Evolutionary conservation across 1,284 basidiomycete genomes (phyloP), one percentile per base, ranked within the genome.

Genomic region (Pascua sp.): DNA sequence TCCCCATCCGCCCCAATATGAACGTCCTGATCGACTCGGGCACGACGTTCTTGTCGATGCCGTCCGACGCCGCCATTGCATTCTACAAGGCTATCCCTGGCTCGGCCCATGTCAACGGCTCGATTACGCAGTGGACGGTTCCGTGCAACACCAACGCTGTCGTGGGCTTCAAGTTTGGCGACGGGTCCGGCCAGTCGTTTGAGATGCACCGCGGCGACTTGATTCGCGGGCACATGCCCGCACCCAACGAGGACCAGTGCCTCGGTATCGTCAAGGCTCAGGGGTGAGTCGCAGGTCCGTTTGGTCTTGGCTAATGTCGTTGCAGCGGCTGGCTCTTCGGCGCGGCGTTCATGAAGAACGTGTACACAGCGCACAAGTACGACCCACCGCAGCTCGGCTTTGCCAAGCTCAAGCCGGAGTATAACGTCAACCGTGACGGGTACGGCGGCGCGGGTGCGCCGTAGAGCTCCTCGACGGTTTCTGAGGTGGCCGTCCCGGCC

Each of bases 121-220:
- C 41, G 83, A 66, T 67, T 85, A 5, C 88, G 86, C 18, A 50
- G 2, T 59, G 46, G 44, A 18, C 46, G 36, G 50, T 59, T 72
- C 81, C 93, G 0, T 98, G 94, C 77, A 76, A 75, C 63, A 86
- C 87, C 2, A 66, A 70, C 7, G 85, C 93, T 53, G 82, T 81
- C 54, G 80, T 91, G 18, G 73, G 84, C 1, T 70, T 98, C 57
- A 83, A 84, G 0, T 97, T 96, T 69, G 56, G 36, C 5, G 51
- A 32, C 24, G 24, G 24, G 7, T 32, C 24, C 7, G 24, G 53
- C 38, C 41, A 16, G 40, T 36, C 47, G 24, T 55, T 48, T 49
- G 15, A 32, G 11, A 41, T 55, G 10, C 41, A 52, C 7, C 42
- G 49, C 11, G 46, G 42, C 15, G 57, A 59, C 49, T 37, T 52